Base-by-base conservation (phyloP, 2,329 filamentous ascomycete species). In the Coniella vitis region DNA sequence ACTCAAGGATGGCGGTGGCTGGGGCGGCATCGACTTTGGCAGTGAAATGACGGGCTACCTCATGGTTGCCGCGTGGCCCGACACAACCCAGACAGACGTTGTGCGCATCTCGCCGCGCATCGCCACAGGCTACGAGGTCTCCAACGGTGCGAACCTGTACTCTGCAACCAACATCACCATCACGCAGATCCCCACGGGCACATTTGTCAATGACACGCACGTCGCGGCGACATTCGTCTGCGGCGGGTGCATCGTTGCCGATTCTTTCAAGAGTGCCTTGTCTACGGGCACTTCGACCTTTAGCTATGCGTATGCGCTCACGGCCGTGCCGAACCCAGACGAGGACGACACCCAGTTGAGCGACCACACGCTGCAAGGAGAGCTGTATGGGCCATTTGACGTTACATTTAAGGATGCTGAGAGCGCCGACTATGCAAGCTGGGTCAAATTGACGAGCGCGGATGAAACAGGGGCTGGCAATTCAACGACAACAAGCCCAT, bases 161-260 rank as follows among this genome's bases (percentile, higher is more conserved):
- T 44, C 45, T 10, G 65, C 67, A 3, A 67, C 65, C 12, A 64
- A 65, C 19, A 66, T 70, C 29, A 65, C 66, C 12, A 56, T 71
- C 14, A 58, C 59, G 1, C 68, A 73, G 13, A 78, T 78, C 53
- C 62, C 71, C 20, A 72, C 73, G 19, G 74, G 74, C 21, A 76
- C 73, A 1, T 75, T 71, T 20, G 60, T 75, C 50, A 78, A 78
- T 64, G 63, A 61, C 52, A 78, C 75, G 1, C 72, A 77, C 54
- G 71, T 70, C 58, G 71, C 71, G 2, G 75, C 73, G 54, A 79
- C 75, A 1, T 79, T 78, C 60, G 66, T 78, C 34, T 79, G 75
- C 56, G 61, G 65, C 39, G 64, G 65, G 10, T 75, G 72, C 48
- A 61, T 72, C 48, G 59, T 61, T 16, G 59, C 60, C 4, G 65